Evolutionary conservation across 441 rosid species (phyloP).

Genomic region (Capsella rubella): DNA sequence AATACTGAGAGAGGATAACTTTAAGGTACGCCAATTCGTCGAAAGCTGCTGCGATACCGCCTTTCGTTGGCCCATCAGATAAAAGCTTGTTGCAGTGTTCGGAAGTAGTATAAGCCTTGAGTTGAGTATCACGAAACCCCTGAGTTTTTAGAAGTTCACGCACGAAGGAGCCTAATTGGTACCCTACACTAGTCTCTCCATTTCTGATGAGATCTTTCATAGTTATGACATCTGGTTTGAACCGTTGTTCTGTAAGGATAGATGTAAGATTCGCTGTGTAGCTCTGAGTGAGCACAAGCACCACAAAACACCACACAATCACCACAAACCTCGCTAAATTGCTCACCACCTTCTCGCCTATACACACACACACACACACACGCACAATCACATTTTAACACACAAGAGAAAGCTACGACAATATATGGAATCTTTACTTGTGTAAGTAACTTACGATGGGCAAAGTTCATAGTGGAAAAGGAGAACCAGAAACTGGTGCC

Average conservation of each 20-base stretch:
- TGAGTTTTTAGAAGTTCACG: neutral
- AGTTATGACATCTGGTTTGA: slow-evolving; percentile 44
- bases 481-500: slow-evolving; percentile 53
- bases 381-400: neutral
- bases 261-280: slow-evolving; percentile 65
- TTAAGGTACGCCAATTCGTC: neutral
- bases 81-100: neutral
- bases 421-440: too few species aligned
- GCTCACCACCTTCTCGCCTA: slow-evolving; percentile 54
- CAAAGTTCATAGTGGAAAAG: slow-evolving; percentile 51
- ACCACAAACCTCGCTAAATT: slow-evolving; percentile 56
- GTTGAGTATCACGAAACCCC: neutral
- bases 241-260: slow-evolving; percentile 48
- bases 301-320: slow-evolving; percentile 58
- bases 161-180: slow-evolving; percentile 27
- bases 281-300: slow-evolving; percentile 57
- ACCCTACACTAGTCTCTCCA: slow-evolving; percentile 46
- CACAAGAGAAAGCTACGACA: too few species aligned
- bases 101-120: neutral
- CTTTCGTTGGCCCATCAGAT: neutral
- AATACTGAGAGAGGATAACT: slow-evolving; percentile 42
- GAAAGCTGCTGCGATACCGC: neutral
- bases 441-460: slow-evolving; percentile 47
- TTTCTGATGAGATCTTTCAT: slow-evolving; percentile 40
- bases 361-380: slow-evolving; percentile 30